phyloP scores from a whole-genome alignment of 129 eudicot species.

The Ambrosia trifida region DNA sequence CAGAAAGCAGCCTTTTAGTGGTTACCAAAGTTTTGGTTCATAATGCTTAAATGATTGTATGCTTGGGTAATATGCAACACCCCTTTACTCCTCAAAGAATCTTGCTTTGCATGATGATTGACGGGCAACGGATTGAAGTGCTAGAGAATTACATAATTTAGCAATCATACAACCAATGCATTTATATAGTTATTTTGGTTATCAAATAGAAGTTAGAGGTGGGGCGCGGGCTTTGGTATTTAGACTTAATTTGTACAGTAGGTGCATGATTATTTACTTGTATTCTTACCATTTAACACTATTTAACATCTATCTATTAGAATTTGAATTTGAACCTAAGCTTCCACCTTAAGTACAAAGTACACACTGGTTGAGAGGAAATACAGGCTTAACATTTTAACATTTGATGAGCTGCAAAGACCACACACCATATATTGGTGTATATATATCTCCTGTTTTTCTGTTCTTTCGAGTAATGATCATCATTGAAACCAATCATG shows the following conservation, averaged over 20 bases:
- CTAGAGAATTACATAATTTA: not conserved
- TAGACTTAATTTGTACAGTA: not conserved
- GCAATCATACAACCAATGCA: not conserved
- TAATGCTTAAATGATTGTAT: not conserved
- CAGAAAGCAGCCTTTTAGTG: not conserved
- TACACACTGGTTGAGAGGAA: not conserved
- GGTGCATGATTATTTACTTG: not conserved
- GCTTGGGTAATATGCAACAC: not conserved
- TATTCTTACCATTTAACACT: not conserved
- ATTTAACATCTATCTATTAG: not conserved
- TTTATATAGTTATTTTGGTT: not conserved
- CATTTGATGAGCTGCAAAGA: constrained; percentile 2
- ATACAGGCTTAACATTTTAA: not conserved
- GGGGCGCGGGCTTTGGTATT: not conserved
- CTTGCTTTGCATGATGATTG: not conserved
- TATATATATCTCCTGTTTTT: not conserved
- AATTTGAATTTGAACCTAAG: not conserved
- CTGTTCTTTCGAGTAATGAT: constrained; percentile 1
- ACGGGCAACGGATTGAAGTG: not conserved
- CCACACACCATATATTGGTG: not conserved
- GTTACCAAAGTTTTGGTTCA: not conserved
- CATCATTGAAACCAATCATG: constrained; percentile 14
- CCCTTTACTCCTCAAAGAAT: not conserved
- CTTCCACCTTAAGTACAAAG: not conserved
- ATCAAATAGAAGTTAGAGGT: not conserved